Percentiles rank a stretch among this genome's conserved stretches.
These are phyloP conservation scores for Coemansia sp. DNA, from an alignment of 192 early-diverging fungal genomes.

Conservation along the genomic window DNA sequence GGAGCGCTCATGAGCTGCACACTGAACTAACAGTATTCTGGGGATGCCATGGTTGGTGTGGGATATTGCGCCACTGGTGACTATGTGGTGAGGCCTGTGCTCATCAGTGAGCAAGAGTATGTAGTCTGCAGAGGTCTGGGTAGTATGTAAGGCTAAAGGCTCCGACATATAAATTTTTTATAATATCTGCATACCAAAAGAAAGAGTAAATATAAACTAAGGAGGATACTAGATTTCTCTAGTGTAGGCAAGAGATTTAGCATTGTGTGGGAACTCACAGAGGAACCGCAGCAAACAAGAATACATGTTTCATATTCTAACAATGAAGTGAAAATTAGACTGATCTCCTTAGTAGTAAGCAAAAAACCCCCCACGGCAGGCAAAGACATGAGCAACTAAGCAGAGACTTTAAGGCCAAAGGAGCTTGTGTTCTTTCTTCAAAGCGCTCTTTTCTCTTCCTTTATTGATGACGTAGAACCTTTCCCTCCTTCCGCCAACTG, in stretches of 20 bases:
- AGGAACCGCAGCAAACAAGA: background rate
- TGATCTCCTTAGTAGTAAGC: background rate
- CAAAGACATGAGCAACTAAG: background rate
- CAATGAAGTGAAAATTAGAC: background rate
- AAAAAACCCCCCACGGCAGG: accelerated
- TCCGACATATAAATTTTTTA: background rate
- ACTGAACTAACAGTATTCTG: slow-evolving; percentile 48
- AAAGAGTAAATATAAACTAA: background rate
- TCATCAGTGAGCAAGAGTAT: slow-evolving; percentile 6
- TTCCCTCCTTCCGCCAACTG: background rate
- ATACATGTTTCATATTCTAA: background rate
- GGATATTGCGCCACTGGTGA: slow-evolving; percentile 43
- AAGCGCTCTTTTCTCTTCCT: background rate
- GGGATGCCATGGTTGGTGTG: background rate
- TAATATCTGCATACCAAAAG: background rate
- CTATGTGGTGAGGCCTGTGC: slow-evolving; percentile 34
- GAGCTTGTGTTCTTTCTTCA: background rate
- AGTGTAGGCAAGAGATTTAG: background rate
- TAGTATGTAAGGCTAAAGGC: slow-evolving; percentile 11
- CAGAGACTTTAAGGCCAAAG: background rate
- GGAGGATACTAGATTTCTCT: background rate
- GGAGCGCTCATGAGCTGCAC: slow-evolving; percentile 41
- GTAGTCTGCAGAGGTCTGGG: slow-evolving; percentile 19
- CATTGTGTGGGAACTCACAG: background rate
- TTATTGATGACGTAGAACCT: background rate